phyloP scores from a whole-genome alignment of 2,329 filamentous ascomycete genomes.

The Fusarium sp. region DNA sequence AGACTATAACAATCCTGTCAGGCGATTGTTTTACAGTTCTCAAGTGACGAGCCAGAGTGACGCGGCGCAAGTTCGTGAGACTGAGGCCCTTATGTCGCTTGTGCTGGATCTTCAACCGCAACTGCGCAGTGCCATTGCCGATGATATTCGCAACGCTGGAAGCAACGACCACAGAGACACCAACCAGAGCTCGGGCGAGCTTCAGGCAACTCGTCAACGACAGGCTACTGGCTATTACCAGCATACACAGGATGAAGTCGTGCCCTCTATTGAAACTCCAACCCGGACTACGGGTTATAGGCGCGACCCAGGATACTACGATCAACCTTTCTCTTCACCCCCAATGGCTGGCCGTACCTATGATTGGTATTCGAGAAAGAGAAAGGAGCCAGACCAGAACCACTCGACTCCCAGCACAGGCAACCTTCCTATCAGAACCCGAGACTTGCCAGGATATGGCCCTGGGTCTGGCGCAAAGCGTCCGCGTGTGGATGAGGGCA shows the following conservation, averaged over 20 bases:
- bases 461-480: not conserved
- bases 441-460: not conserved
- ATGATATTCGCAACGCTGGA: not conserved
- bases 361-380: not conserved
- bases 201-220: not conserved
- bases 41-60: not conserved
- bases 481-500: not conserved
- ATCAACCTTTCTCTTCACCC: not conserved
- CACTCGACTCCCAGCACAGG: not conserved
- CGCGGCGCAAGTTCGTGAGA: slow-evolving; percentile 4
- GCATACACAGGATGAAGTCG: not conserved
- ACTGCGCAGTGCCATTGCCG: not conserved
- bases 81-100: slow-evolving; percentile 28
- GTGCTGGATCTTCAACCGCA: slow-evolving; percentile 21
- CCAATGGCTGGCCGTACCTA: accelerated
- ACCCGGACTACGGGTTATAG: not conserved
- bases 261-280: slow-evolving; percentile 2
- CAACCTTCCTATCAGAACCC: not conserved
- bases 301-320: not conserved
- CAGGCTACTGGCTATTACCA: not conserved
- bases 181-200: not conserved
- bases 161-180: not conserved
- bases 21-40: not conserved
- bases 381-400: not conserved
- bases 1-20: slow-evolving; percentile 1